Evolutionary conservation across 1,284 basidiomycete genomes (phyloP), one percentile per base, ranked within the genome.

Genomic region (Hypsizygus ulmarius): DNA sequence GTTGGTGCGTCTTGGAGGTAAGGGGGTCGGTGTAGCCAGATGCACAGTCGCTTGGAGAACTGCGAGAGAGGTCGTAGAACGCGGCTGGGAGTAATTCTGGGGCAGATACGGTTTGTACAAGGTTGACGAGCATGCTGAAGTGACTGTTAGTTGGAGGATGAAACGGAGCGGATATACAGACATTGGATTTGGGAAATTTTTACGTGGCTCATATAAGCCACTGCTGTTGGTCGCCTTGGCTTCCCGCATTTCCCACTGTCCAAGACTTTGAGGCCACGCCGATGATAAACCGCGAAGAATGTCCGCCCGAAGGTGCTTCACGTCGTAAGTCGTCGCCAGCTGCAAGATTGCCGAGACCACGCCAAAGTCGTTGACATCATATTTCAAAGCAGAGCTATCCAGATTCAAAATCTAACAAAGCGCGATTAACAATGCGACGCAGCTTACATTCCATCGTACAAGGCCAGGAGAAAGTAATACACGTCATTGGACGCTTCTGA

Each of bases 51-150:
- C 67, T 70, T 14, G 65, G 62, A 28, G 76, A 64, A 61, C 76
- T 82, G 39, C 87, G 78, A 29, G 82, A 86, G 36, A 89, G 78
- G 62, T 89, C 86, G 60, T 89, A 89, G 61, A 85, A 86, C 0
- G 86, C 84, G 32, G 84, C 74, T 7, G 85, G 78, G 2, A 89
- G 70, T 11, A 87, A 66, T 38, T 81, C 74, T 3, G 71, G 67
- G 2, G 81, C 76, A 46, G 76, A 67, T 30, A 80, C 73, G 53
- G 78, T 75, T 43, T 78, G 74, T n/a, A 84, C 84, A 35, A 89
- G 76, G 53, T 82, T 82, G 59, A 89, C 84, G 40, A 87, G 71
- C 40, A 68, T 59, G 50, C 70, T 74, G 47, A 16, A 37, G 25
- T 34, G 33, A 35, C 47, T 36, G 34, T 39, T 29, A 51, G 39